Percentiles rank a stretch among this genome's conserved stretches.
Conservation (phyloP, 140 eudicot species). For the Ambrosia hybrid region DNA sequence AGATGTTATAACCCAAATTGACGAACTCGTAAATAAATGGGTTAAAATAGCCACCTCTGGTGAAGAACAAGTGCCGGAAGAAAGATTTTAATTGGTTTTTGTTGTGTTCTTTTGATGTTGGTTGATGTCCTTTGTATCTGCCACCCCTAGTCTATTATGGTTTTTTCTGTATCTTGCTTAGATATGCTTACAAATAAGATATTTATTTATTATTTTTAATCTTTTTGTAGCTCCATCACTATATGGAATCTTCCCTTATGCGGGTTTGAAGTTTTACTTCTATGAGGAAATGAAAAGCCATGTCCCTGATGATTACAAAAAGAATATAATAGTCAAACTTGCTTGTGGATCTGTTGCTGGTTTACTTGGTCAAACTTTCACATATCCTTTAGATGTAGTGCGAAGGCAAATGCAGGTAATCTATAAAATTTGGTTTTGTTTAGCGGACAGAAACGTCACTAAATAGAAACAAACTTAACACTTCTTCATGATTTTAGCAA, state of each 20-base stretch:
- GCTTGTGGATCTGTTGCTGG: constrained; percentile 19
- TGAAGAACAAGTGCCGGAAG: too few species aligned
- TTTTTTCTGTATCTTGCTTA: neutral
- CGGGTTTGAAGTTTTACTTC: constrained; percentile 14
- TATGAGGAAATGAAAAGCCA: constrained; percentile 12
- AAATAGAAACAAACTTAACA: neutral
- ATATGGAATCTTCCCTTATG: constrained; percentile 5
- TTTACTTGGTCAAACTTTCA: constrained; percentile 16
- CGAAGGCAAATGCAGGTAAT: constrained; percentile 18
- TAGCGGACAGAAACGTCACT: too few species aligned
- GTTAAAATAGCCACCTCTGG: neutral
- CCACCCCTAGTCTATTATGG: neutral
- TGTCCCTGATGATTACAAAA: constrained; percentile 16
- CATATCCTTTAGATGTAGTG: constrained; percentile 11
- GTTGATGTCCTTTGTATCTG: too few species aligned
- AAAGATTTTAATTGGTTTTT: too few species aligned
- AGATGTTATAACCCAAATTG: neutral
- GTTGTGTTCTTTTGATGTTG: too few species aligned
- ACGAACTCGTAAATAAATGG: neutral
- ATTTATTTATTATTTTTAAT: constrained; percentile 1
- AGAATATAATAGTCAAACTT: constrained; percentile 17
- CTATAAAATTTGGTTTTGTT: neutral
- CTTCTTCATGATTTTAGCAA: neutral
- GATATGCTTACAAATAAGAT: neutral
- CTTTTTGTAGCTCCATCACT: constrained; percentile 4